Conservation (phyloP, 2,329 filamentous ascomycete genomes). For the Botrytis tulipae region DNA sequence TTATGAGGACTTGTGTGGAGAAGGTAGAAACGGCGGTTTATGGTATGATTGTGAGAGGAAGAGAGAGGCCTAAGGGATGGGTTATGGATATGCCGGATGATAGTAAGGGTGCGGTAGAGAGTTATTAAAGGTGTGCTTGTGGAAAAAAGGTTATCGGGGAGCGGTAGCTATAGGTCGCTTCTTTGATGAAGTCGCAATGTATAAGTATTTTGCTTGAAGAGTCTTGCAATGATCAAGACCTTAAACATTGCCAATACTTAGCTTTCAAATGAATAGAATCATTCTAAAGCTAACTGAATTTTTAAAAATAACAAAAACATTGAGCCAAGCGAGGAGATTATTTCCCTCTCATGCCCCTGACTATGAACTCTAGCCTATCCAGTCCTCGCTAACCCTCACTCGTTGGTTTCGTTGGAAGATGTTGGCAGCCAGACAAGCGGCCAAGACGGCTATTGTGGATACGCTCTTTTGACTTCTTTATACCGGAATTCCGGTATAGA, state of each 20-base stretch:
- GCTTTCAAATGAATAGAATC: too few species aligned
- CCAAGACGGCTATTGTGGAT: not conserved
- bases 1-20: slow-evolving; percentile 83
- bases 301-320: not conserved
- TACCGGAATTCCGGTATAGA: not conserved
- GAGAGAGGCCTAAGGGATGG: slow-evolving; percentile 89
- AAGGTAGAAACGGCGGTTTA: slow-evolving; percentile 94
- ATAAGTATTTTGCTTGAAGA: not conserved
- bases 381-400: not conserved
- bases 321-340: not conserved
- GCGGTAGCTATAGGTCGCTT: not conserved
- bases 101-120: slow-evolving; percentile 32
- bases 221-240: not conserved
- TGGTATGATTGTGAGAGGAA: slow-evolving; percentile 80
- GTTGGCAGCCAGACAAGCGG: not conserved
- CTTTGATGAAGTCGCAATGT: not conserved
- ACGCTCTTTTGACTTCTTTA: not conserved
- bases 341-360: not conserved
- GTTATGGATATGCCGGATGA: slow-evolving; percentile 65
- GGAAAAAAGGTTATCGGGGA: not conserved
- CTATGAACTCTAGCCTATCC: not conserved
- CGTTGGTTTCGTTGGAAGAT: not conserved
- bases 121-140: slow-evolving; percentile 28
- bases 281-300: not conserved
- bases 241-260: not conserved